A percentile compares a stretch with the other conserved stretches of the same genome.
These are phyloP conservation scores for Podosphaera fusca DNA, from an alignment of 2,329 filamentous ascomycete genomes.

Conservation along the genomic window DNA sequence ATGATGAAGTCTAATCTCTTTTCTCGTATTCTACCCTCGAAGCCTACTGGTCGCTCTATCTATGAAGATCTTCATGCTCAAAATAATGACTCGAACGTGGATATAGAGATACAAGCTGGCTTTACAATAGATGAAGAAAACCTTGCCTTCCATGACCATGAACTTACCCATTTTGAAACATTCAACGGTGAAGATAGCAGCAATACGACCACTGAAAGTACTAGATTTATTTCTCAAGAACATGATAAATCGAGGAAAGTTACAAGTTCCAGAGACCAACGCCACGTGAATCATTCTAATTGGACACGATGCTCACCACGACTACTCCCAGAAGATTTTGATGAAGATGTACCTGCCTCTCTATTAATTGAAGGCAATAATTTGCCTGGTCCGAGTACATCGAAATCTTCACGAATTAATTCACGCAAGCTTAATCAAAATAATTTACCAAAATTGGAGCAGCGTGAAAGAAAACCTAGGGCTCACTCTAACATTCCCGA, in stretches of 20 bases:
- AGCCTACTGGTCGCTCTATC: constrained; percentile 14
- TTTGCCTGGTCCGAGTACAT: constrained; percentile 9
- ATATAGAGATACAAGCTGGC: constrained; percentile 15
- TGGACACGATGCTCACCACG: constrained; percentile 15
- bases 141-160: constrained; percentile 14
- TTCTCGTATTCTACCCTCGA: constrained; percentile 15
- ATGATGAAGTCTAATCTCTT: constrained; percentile 17
- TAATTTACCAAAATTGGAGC: constrained; percentile 18
- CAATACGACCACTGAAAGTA: constrained; percentile 14
- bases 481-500: constrained; percentile 32
- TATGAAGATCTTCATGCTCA: constrained; percentile 17
- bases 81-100: constrained; percentile 12
- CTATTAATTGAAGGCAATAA: constrained; percentile 33
- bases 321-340: constrained; percentile 15
- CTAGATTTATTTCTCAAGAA: constrained; percentile 12
- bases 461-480: constrained; percentile 22
- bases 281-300: constrained; percentile 5
- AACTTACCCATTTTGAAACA: constrained; percentile 13
- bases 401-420: constrained; percentile 9
- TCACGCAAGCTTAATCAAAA: constrained; percentile 5
- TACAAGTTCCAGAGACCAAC: neutral
- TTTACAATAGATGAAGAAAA: constrained; percentile 17
- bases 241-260: neutral
- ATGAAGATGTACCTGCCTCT: constrained; percentile 38
- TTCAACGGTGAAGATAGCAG: constrained; percentile 16